Conservation (phyloP, 1,284 basidiomycete genomes). For the Mrakiaceae sp. region DNA sequence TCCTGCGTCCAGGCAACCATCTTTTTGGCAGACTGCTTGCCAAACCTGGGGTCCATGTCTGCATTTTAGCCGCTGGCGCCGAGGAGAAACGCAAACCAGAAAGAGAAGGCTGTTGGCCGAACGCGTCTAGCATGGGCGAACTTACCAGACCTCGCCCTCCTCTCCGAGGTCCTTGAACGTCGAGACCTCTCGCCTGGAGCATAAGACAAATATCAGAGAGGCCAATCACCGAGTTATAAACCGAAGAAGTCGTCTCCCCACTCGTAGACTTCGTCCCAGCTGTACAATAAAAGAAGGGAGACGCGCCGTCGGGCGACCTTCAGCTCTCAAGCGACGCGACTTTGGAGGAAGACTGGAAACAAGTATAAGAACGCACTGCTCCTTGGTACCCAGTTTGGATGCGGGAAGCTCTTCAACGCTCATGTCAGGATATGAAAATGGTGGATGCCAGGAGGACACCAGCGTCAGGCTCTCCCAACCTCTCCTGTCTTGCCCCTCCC, state of each 20-base stretch:
- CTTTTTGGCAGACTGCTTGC: conserved; percentile 33
- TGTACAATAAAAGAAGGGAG: not conserved
- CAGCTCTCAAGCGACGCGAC: not conserved
- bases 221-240: too few species aligned
- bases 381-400: conserved; percentile 33
- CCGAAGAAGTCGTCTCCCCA: not conserved
- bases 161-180: conserved; percentile 36
- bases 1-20: conserved; percentile 31
- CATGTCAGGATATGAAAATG: not conserved
- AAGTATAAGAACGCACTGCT: conserved; percentile 29
- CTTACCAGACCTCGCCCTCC: conserved; percentile 36
- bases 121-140: not conserved
- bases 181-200: conserved; percentile 27
- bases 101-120: too few species aligned
- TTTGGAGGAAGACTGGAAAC: not conserved
- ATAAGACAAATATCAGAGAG: not conserved
- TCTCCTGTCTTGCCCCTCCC: too few species aligned
- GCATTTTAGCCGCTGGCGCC: too few species aligned
- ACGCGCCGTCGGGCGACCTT: not conserved
- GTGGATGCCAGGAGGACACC: too few species aligned
- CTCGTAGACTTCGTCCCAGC: conserved; percentile 12
- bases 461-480: too few species aligned
- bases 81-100: too few species aligned
- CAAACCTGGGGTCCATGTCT: conserved; percentile 27
- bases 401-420: conserved; percentile 17